Conservation (phyloP, 306 rosid species). For the Prunus mume region DNA sequence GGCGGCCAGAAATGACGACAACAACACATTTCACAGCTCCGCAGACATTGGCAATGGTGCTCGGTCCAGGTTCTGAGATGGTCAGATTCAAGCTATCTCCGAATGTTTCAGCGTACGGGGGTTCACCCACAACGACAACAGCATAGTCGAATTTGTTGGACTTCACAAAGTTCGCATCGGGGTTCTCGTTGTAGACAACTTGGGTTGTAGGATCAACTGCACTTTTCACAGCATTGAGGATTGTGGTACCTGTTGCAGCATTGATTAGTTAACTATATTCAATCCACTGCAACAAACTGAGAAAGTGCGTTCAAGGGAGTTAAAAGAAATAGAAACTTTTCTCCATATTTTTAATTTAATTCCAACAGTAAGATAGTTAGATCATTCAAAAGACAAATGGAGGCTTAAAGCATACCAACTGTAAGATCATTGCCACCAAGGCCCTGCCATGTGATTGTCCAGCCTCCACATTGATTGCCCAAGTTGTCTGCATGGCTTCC, state of each 20-base stretch:
- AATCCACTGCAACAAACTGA: neutral
- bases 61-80: constrained; percentile 70
- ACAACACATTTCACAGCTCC: constrained; percentile 60
- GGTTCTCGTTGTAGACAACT: constrained; percentile 73
- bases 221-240: constrained; percentile 66
- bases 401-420: constrained; percentile 42
- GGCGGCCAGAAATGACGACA: constrained; percentile 79
- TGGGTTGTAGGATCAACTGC: constrained; percentile 63
- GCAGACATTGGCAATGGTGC: constrained; percentile 68
- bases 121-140: constrained; percentile 86
- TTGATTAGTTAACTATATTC: neutral
- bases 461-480: constrained; percentile 95
- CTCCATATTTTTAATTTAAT: neutral
- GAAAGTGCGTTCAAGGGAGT: neutral
- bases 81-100: constrained; percentile 77
- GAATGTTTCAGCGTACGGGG: constrained; percentile 70
- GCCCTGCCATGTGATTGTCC: constrained; percentile 98
- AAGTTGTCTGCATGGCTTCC: constrained; percentile 90
- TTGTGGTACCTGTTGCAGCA: constrained; percentile 64
- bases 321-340: neutral
- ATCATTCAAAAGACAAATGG: neutral
- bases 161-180: constrained; percentile 55
- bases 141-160: constrained; percentile 65
- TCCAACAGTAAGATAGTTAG: neutral
- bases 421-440: constrained; percentile 68